Base-by-base conservation (phyloP, 768 basidiomycete genomes). In the Sarcomyxa edulis region DNA sequence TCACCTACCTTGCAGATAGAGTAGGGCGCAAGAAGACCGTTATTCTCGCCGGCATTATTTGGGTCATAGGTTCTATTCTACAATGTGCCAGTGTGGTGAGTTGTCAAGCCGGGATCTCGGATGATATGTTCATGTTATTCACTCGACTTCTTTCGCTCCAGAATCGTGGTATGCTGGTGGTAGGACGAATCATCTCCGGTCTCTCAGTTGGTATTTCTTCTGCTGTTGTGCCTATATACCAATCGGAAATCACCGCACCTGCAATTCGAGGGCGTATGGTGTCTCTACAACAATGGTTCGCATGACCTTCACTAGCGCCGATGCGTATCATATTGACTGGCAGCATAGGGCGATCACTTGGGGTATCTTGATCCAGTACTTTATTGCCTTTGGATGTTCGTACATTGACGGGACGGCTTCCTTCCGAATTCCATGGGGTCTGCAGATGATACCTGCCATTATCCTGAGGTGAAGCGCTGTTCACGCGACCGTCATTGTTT, bases 351-450 rank as follows among this genome's bases (percentile, higher is more conserved):
- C 81, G 2, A 84, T 84, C 51, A 84, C 83, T 0, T 84, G 85
- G 81, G 82, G 82, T 60, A 84, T 84, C 52, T 64, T 83, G 47
- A 58, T 87, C 30, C 84, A 84, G 45, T 79, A 86, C 61, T 84
- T 84, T 55, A 70, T 84, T 45, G 76, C 84, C 48, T 84, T 84
- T 43, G 83, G 82, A 7, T 82, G 78, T 54, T 85, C 81, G 6
- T 81, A 81, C 54, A 81, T 86, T 54, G 59, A 78, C 14, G 80
- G 83, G 22, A 66, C 55, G 9, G 81, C 82, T 0, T 84, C 83
- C 0, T 88, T 86, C 72, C 78, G 84, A 18, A 81, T 88, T 47
- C 85, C 84, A 7, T 85, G 83, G 83, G 81, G 80, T 40, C 60
- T 88, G 19, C 86, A 88, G 54, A 72, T 83, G 66, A 85, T 90